Conservation (phyloP, 1,139 yeast species). For the Pichia sp. region DNA sequence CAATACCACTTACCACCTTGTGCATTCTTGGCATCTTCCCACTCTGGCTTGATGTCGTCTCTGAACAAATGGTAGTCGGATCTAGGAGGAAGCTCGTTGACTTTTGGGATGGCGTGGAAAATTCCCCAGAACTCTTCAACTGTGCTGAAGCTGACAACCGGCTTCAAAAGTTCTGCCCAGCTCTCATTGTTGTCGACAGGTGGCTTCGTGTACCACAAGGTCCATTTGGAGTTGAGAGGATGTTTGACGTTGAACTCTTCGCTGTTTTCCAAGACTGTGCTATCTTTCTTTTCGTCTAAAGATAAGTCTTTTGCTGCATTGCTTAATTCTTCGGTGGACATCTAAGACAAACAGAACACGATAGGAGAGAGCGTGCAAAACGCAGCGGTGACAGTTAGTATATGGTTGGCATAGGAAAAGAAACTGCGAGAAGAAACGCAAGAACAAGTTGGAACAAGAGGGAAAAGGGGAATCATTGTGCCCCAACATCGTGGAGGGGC, state of each 20-base stretch:
- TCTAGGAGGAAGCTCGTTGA: constrained; percentile 83
- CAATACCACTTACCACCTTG: constrained; percentile 95
- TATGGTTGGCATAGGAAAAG: neutral
- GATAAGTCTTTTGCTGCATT: constrained; percentile 52
- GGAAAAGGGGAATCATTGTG: neutral
- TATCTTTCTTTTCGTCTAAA: constrained; percentile 37
- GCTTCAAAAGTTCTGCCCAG: constrained; percentile 92
- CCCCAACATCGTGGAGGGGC: neutral
- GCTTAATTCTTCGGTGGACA: constrained; percentile 49
- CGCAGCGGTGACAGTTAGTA: neutral
- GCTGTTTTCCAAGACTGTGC: constrained; percentile 62
- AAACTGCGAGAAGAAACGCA: neutral
- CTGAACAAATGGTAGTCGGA: constrained; percentile 96
- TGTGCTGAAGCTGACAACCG: constrained; percentile 84
- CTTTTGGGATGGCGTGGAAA: constrained; percentile 89
- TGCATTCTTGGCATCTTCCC: constrained; percentile 91
- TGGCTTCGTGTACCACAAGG: constrained; percentile 97
- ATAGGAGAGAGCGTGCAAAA: neutral
- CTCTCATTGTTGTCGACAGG: constrained; percentile 73
- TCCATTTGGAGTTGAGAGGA: constrained; percentile 91
- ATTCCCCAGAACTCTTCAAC: constrained; percentile 99
- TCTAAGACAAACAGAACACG: constrained; percentile 13
- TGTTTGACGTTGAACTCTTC: constrained; percentile 80
- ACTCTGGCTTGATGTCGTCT: constrained; percentile 93
- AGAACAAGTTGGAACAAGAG: neutral